phyloP scores from a whole-genome alignment of 345 rosid genomes.

The thale cress (Arabidopsis thaliana) region TAIR10.1 NC_003074.8:721501-722000 shows the following conservation, averaged over 20 bases:
- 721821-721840: conserved; percentile 28
- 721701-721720: conserved; percentile 36
- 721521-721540: conserved; percentile 39
- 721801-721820: conserved; percentile 37
- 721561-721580: conserved; percentile 29
- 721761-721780: background rate
- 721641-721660: conserved; percentile 39
- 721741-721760: background rate
- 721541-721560: conserved; percentile 33
- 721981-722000: conserved; percentile 26
- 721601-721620: conserved; percentile 21
- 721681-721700: conserved; percentile 8
- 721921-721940: conserved; percentile 19
- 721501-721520: conserved; percentile 52
- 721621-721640: conserved; percentile 38
- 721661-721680: conserved; percentile 6
- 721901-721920: conserved; percentile 10
- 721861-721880: conserved; percentile 17
- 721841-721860: background rate
- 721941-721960: conserved; percentile 22
- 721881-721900: conserved; percentile 19
- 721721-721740: conserved; percentile 24
- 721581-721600: conserved; percentile 49
- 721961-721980: conserved; percentile 31
- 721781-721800: background rate